phyloP scores from a whole-genome alignment of 2,329 filamentous ascomycete genomes.

The Pleomassaria siparia region DNA sequence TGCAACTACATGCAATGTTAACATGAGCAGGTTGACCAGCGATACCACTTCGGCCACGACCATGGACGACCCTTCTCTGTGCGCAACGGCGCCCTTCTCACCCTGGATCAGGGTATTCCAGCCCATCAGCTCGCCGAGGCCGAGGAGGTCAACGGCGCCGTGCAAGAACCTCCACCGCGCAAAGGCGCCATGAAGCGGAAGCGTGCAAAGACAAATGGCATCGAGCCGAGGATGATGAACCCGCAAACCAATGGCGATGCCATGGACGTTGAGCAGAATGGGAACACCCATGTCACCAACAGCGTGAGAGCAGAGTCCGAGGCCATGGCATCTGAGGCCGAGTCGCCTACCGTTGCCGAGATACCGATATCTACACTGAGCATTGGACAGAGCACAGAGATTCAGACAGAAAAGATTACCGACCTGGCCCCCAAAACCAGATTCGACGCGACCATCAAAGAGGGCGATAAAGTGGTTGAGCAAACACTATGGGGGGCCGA shows the following conservation, averaged over 20 bases:
- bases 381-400: constrained; percentile 40
- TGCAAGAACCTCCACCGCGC: constrained; percentile 33
- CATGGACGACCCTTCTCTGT: constrained; percentile 43
- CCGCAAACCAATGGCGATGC: constrained; percentile 47
- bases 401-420: constrained; percentile 40
- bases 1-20: constrained; percentile 11
- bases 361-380: constrained; percentile 43
- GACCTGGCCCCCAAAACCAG: constrained; percentile 35
- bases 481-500: constrained; percentile 41
- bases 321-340: constrained; percentile 37
- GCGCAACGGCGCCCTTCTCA: constrained; percentile 40
- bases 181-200: constrained; percentile 37
- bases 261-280: constrained; percentile 49
- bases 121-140: constrained; percentile 38
- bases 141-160: constrained; percentile 29
- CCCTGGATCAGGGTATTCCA: constrained; percentile 39
- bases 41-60: constrained; percentile 42
- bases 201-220: constrained; percentile 36
- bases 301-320: constrained; percentile 39
- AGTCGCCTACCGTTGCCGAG: constrained; percentile 42
- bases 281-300: constrained; percentile 28
- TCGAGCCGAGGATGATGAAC: constrained; percentile 31
- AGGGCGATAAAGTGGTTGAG: constrained; percentile 26
- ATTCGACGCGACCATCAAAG: constrained; percentile 28
- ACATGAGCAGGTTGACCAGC: constrained; percentile 31